phyloP scores from a whole-genome alignment of 148 eudicot species.

The Limonium bicolor region DNA sequence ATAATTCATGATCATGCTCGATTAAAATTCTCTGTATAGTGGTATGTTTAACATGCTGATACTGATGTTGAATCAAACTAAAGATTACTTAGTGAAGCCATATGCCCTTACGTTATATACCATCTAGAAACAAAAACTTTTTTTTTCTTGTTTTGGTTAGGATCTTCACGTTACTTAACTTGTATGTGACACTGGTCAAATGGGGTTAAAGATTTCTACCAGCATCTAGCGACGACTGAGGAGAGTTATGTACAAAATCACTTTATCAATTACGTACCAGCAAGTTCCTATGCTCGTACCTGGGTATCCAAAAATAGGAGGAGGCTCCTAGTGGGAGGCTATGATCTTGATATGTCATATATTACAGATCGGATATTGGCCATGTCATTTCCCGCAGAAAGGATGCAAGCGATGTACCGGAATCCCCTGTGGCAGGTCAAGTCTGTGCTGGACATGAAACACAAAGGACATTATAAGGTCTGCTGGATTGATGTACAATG shows the following conservation, averaged over 20 bases:
- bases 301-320: constrained; percentile 46
- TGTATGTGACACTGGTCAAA: constrained; percentile 7
- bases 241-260: constrained; percentile 13
- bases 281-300: constrained; percentile 30
- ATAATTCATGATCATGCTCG: too few relatives aligned
- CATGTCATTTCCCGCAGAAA: constrained; percentile 64
- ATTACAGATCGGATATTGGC: constrained; percentile 46
- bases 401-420: constrained; percentile 46
- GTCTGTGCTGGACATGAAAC: constrained; percentile 43
- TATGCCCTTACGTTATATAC: too few relatives aligned
- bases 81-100: too few relatives aligned
- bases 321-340: constrained; percentile 49
- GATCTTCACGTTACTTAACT: neutral
- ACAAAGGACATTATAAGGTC: constrained; percentile 42
- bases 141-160: constrained; percentile 1
- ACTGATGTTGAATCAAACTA: too few relatives aligned
- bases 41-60: too few relatives aligned
- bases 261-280: constrained; percentile 22
- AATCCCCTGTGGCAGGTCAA: constrained; percentile 68
- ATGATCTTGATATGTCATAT: constrained; percentile 59
- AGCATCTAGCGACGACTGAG: constrained; percentile 2
- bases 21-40: too few relatives aligned
- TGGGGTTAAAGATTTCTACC: constrained; percentile 38
- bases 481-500: neutral
- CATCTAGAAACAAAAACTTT: too few relatives aligned